Evolutionary conservation across 371 early-diverging fungal species (phyloP).

Genomic region (Lichtheimia corymbifera): DNA sequence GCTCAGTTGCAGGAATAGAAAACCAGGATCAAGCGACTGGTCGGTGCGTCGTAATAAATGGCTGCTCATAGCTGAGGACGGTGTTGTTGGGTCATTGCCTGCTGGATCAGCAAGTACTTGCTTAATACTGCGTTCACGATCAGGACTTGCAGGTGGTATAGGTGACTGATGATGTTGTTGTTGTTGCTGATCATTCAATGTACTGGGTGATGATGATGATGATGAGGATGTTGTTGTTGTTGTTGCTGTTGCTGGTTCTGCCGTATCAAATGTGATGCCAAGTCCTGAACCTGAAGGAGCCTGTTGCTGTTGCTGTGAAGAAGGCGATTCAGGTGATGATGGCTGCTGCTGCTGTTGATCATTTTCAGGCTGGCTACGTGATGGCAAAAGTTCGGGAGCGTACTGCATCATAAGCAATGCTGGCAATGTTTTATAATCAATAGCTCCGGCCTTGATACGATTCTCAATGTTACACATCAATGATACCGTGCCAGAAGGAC

Average conservation of each 20-base stretch:
- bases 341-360: background rate
- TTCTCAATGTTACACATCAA: slow-evolving; percentile 79
- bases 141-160: background rate
- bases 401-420: slow-evolving; percentile 66
- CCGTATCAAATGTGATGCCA: slow-evolving; percentile 17
- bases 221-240: slow-evolving; percentile 6
- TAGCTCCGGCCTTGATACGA: slow-evolving; percentile 56
- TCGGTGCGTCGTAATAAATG: slow-evolving; percentile 43
- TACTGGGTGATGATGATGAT: background rate
- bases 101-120: slow-evolving; percentile 34
- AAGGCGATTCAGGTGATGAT: background rate
- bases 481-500: slow-evolving; percentile 80
- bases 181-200: background rate
- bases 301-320: background rate
- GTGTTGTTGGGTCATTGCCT: background rate
- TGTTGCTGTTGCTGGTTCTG: slow-evolving; percentile 2
- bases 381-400: slow-evolving; percentile 41
- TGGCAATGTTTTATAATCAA: slow-evolving; percentile 57
- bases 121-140: slow-evolving; percentile 13
- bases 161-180: background rate
- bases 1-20: slow-evolving; percentile 63
- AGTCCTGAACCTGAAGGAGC: slow-evolving; percentile 24
- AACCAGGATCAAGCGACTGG: slow-evolving; percentile 61
- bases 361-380: slow-evolving; percentile 4
- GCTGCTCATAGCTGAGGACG: background rate